These are phyloP conservation scores for Pestalotiopsis sp. DNA, from an alignment of 2,329 filamentous ascomycete genomes.

Conservation along the genomic window DNA sequence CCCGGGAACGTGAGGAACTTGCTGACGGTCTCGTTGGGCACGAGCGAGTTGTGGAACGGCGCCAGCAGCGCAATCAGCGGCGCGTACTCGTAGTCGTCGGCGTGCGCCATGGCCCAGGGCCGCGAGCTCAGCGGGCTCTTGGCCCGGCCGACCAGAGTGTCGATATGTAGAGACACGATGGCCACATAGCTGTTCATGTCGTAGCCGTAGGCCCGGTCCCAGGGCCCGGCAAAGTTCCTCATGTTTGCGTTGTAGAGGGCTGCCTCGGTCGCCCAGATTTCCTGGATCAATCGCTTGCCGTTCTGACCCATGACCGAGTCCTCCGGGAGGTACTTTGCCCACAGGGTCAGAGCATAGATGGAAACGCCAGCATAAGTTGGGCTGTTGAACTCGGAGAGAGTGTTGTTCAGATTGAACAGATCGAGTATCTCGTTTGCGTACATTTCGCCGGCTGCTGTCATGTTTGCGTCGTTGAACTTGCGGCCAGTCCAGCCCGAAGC, in stretches of 20 bases:
- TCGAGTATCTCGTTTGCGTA: constrained; percentile 50
- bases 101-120: constrained; percentile 48
- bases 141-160: constrained; percentile 47
- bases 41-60: constrained; percentile 42
- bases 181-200: constrained; percentile 56
- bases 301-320: constrained; percentile 47
- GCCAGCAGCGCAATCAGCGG: constrained; percentile 51
- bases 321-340: constrained; percentile 51
- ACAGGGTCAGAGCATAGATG: constrained; percentile 51
- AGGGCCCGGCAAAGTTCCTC: constrained; percentile 54
- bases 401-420: constrained; percentile 51
- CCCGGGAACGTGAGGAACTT: constrained; percentile 43
- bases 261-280: constrained; percentile 46
- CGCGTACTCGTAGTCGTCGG: constrained; percentile 50
- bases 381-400: constrained; percentile 39
- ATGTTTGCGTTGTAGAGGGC: constrained; percentile 51
- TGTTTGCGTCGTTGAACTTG: constrained; percentile 47
- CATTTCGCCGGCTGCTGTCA: constrained; percentile 50
- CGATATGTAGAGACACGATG: constrained; percentile 51
- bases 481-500: constrained; percentile 52
- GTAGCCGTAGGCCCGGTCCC: constrained; percentile 57
- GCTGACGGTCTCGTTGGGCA: constrained; percentile 35
- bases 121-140: constrained; percentile 18
- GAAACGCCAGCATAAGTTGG: constrained; percentile 56
- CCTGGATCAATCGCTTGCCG: constrained; percentile 43